These are phyloP conservation scores for Malus fusca DNA, from an alignment of 306 rosid species.

Conservation along the genomic window DNA sequence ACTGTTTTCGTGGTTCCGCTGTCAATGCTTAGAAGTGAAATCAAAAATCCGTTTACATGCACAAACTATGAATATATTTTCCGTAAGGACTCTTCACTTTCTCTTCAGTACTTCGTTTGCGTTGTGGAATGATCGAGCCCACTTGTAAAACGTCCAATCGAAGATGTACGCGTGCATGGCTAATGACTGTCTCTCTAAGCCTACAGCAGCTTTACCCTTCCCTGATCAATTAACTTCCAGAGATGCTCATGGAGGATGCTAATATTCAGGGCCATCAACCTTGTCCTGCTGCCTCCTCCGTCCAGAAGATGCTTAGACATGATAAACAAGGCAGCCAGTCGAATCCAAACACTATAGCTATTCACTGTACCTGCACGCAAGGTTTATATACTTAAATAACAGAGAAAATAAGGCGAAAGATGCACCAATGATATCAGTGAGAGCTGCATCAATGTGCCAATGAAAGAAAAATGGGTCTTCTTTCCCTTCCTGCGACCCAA, in stretches of 20 bases:
- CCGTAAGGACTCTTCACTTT: background rate
- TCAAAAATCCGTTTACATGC: background rate
- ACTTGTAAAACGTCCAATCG: background rate
- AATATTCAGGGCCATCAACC: constrained; percentile 9
- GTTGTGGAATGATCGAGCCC: constrained; percentile 1
- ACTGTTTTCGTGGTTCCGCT: too few relatives aligned
- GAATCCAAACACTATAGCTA: constrained; percentile 11
- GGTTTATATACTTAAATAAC: background rate
- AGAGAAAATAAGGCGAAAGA: background rate
- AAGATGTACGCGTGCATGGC: constrained; percentile 2
- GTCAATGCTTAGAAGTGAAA: background rate
- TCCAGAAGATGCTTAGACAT: constrained; percentile 7
- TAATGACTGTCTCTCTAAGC: constrained; percentile 9
- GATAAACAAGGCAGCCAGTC: too few relatives aligned
- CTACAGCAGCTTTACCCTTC: constrained; percentile 7
- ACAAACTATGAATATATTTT: background rate
- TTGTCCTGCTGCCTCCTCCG: constrained; percentile 4
- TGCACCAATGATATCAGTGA: background rate
- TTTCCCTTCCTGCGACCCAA: too few relatives aligned
- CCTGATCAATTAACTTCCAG: constrained; percentile 1
- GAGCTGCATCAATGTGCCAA: too few relatives aligned
- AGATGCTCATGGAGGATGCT: constrained; percentile 19
- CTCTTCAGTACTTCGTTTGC: background rate
- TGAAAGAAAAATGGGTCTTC: too few relatives aligned
- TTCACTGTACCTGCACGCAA: constrained; percentile 1